Conservation (phyloP, 306 rosid species). For the Leucaena leucocephala region DNA sequence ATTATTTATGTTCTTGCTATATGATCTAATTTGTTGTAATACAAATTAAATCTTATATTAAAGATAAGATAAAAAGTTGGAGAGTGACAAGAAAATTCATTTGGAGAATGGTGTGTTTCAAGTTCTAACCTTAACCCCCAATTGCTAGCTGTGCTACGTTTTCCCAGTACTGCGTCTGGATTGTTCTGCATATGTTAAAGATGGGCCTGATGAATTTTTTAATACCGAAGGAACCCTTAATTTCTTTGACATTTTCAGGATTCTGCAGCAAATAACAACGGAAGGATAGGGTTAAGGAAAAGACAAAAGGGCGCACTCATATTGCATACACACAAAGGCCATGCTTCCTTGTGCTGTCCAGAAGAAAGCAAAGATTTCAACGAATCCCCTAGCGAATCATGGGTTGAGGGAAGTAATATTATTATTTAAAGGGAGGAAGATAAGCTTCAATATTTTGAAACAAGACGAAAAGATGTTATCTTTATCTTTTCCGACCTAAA, state of each 20-base stretch:
- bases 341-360: conserved; percentile 23
- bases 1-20: no score
- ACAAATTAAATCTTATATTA: no score
- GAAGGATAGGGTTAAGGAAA: neutral
- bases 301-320: neutral
- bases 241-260: neutral
- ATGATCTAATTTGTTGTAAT: no score
- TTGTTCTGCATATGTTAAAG: neutral
- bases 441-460: conserved; percentile 26
- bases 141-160: neutral
- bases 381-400: neutral
- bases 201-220: neutral
- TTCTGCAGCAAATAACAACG: neutral
- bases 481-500: neutral
- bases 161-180: neutral
- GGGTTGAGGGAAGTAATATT: conserved; percentile 19
- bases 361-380: conserved; percentile 3
- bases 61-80: no score
- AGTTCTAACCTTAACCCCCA: neutral
- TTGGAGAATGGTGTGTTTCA: neutral
- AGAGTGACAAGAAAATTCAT: neutral
- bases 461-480: neutral
- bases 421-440: conserved; percentile 30
- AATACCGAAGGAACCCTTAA: neutral
- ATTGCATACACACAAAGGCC: neutral